These are phyloP conservation scores for Afroboletus lepidellus DNA, from an alignment of 1,284 basidiomycete species.

Conservation along the genomic window DNA sequence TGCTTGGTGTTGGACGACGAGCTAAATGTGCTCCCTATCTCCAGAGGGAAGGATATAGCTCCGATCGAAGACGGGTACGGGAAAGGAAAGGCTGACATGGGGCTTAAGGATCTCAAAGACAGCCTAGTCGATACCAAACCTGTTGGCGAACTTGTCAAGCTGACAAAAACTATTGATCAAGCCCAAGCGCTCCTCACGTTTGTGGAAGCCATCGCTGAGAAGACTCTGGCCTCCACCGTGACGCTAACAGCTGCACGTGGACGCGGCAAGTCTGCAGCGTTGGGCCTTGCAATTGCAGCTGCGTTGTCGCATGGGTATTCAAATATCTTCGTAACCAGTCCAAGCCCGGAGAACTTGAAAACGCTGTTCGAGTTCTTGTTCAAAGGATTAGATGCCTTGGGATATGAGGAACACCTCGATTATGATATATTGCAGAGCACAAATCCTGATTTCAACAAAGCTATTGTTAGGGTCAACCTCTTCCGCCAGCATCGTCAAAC, in stretches of 20 bases:
- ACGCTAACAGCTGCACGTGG: slow-evolving; percentile 94
- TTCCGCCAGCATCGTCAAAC: slow-evolving; percentile 94
- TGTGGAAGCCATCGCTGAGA: slow-evolving; percentile 88
- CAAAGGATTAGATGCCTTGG: slow-evolving; percentile 93
- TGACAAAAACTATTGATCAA: slow-evolving; percentile 94
- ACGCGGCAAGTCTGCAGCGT: slow-evolving; percentile 94
- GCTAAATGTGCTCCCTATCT: slow-evolving; percentile 95
- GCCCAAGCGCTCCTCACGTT: slow-evolving; percentile 91
- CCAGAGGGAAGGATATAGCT: slow-evolving; percentile 91
- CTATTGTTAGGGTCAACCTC: slow-evolving; percentile 94
- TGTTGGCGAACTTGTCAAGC: slow-evolving; percentile 85
- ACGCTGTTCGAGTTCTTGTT: slow-evolving; percentile 99
- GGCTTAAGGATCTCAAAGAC: slow-evolving; percentile 82
- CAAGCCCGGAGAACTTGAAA: slow-evolving; percentile 96
- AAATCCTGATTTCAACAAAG: slow-evolving; percentile 93
- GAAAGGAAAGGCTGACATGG: slow-evolving; percentile 55
- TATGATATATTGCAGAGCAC: slow-evolving; percentile 96
- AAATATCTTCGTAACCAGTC: slow-evolving; percentile 98
- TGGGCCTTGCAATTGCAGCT: slow-evolving; percentile 92
- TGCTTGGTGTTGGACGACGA: slow-evolving; percentile 97
- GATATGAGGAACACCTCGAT: slow-evolving; percentile 97
- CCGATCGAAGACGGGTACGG: slow-evolving; percentile 56
- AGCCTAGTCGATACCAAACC: slow-evolving; percentile 84
- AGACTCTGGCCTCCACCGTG: slow-evolving; percentile 92
- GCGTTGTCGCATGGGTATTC: slow-evolving; percentile 94